Base-by-base conservation (phyloP, 208 protist species). In the Leishmania gerbilli region DNA sequence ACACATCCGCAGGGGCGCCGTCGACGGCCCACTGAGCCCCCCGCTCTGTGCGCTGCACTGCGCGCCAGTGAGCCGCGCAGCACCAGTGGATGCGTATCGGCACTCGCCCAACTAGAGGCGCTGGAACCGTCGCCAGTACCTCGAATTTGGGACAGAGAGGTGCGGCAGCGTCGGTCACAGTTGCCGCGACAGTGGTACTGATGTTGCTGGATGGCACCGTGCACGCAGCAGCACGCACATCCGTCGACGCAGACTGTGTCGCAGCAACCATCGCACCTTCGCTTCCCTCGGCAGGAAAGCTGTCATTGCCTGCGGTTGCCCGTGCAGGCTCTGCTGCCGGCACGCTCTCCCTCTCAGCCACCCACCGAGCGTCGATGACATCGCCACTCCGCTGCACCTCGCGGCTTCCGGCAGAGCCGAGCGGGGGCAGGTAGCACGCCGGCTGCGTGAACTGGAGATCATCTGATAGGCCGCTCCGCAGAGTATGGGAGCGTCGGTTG, bases 51-150 rank as follows among this genome's bases (percentile, higher is more conserved):
- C 75, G 75, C 75, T 69, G 58, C 19, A 79, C 60, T 6, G 75
- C 75, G 24, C 75, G 75, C 75, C 75, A 79, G 75, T 79, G 75
- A 31, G 75, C 45, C 5, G 53, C 75, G 37, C 75, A 79, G 42
- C 75, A 79, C 75, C 75, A 79, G 58, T 79, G 75, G 19, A 79
- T 45, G 60, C 58, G 58, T 11, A 79, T 37, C 7, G 75, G 58
- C 37, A 69, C 75, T 53, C 58, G 58, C 7, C 37, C 75, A 21
- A 64, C 45, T 37, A 64, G 45, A 11, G 51, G 53, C 19, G 34
- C 56, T 11, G 75, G 58, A 27, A 31, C 53, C 24, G 75, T 64
- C 40, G 58, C 75, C 6, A 76, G 51, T 42, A 76, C 71, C 31
- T 76, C 49, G 2, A 76, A n/a, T n/a, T 42, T 34, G 13, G 49